A percentile compares a stretch with the other conserved stretches of the same genome.
phyloP scores from a whole-genome alignment of 1,139 yeast species.

The Taphrina pruni region DNA sequence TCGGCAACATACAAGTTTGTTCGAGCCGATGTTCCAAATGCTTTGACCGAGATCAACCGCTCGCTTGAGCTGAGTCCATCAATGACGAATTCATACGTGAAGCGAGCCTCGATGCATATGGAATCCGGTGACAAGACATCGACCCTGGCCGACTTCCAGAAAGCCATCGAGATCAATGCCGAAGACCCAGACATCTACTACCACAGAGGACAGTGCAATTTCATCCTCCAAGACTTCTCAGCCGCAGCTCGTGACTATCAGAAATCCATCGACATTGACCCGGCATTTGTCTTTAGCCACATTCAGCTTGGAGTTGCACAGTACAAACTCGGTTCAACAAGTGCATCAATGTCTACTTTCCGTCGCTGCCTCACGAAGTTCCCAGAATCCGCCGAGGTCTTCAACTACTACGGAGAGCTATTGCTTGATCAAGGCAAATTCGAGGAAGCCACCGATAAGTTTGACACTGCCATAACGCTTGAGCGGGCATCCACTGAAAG shows the following conservation, averaged over 20 bases:
- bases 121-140: constrained; percentile 67
- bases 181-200: constrained; percentile 82
- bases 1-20: constrained; percentile 82
- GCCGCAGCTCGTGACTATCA: constrained; percentile 78
- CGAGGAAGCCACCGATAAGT: constrained; percentile 77
- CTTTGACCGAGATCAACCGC: constrained; percentile 65
- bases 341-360: constrained; percentile 70
- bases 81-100: constrained; percentile 73
- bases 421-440: constrained; percentile 80
- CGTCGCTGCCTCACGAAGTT: constrained; percentile 73
- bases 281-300: constrained; percentile 78
- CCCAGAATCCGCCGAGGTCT: constrained; percentile 89
- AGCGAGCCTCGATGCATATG: constrained; percentile 82
- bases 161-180: constrained; percentile 74
- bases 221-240: constrained; percentile 74
- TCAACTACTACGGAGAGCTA: constrained; percentile 94
- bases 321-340: constrained; percentile 75
- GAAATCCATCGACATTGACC: constrained; percentile 75
- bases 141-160: constrained; percentile 72
- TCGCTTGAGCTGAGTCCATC: constrained; percentile 75
- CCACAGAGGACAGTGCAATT: constrained; percentile 92
- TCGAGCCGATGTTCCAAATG: constrained; percentile 70
- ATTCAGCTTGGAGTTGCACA: constrained; percentile 92
- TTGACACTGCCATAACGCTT: constrained; percentile 82
- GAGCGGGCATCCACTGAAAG: constrained; percentile 60